These are phyloP conservation scores for Hypoxylon sp. DNA, from an alignment of 2,329 filamentous ascomycete genomes.

Conservation along the genomic window DNA sequence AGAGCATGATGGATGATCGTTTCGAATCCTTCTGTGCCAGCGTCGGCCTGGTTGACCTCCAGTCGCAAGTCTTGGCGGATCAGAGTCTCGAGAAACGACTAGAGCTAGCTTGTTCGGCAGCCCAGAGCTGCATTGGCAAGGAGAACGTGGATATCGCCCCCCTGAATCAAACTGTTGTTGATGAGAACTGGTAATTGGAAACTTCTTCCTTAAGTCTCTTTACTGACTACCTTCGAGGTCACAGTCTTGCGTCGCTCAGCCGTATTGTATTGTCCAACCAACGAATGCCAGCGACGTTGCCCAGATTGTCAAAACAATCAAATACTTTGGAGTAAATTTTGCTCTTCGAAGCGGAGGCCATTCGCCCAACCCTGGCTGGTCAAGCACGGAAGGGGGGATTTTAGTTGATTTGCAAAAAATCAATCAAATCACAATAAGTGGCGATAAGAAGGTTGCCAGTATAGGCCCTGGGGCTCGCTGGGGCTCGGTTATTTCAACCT, in stretches of 20 bases:
- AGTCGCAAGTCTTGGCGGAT: background rate
- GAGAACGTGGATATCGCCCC: background rate
- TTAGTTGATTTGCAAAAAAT: conserved; percentile 39
- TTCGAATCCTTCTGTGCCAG: background rate
- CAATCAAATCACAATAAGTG: conserved; percentile 31
- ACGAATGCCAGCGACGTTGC: conserved; percentile 12
- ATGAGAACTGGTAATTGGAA: background rate
- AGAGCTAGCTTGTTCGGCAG: background rate
- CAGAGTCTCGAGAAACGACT: background rate
- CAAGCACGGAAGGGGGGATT: conserved; percentile 27
- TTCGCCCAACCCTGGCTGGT: conserved; percentile 35
- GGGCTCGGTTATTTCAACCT: conserved; percentile 29
- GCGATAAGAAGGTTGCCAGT: conserved; percentile 37
- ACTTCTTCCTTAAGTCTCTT: background rate
- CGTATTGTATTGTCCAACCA: conserved; percentile 29
- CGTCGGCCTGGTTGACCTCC: background rate
- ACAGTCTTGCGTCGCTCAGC: conserved; percentile 16
- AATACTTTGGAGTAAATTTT: conserved; percentile 27
- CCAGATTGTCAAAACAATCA: conserved; percentile 19
- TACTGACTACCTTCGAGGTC: conserved; percentile 23
- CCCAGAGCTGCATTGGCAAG: background rate
- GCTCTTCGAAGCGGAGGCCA: conserved; percentile 32
- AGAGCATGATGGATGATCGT: background rate
- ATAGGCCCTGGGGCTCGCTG: conserved; percentile 45
- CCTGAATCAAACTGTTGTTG: background rate